Base-by-base conservation (phyloP, 352 stramenopile genomes). In the Thalassiosira mediterranea region DNA sequence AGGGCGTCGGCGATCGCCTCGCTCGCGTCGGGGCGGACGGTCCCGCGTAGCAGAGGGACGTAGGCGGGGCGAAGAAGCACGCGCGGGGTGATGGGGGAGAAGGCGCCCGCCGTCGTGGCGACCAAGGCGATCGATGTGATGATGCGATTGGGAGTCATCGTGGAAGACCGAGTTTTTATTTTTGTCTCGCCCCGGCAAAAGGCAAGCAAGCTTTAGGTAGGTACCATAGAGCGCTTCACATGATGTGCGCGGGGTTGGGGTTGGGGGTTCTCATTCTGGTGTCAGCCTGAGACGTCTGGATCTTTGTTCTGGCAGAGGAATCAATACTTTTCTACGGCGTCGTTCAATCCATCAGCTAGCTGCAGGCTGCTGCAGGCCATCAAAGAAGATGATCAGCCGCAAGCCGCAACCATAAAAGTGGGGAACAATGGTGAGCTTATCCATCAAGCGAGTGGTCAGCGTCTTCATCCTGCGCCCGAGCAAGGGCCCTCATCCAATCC, bases 391-490 rank as follows among this genome's bases (percentile, higher is more conserved):
- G 5, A 42, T 13, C 34, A 42, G 34, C 13, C 5, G 5, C 5
- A 13, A 42, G 34, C 34, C 5, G 5, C 34, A 13, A 5, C 13
- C 13, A 5, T 13, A 42, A 13, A 5, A 42, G 13, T 13, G 34
- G 25, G 15, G 28, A 66, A 67, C 29, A 48, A 67, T 59, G 57
- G 38, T 73, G 28, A 63, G 13, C 25, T 21, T 76, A 69, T 69
- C 66, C 7, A 72, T 76, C 15, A 75, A 75, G 65, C 15, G 72
- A 40, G 72, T 81, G 15, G 64, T 81, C 8, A 72, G 49, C 15
- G 51, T 73, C 4, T 81, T 81, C 28, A 72, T 81, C 48, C 48
- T 81, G 2, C 58, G 57, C 17, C 56, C 34, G 32, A 52, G 46
- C 37, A 28, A 64, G 51, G 13, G 13, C 23, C 57, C 57, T 53